phyloP scores from a whole-genome alignment of 768 basidiomycete genomes.

The Daedaleopsis sinensis region DNA sequence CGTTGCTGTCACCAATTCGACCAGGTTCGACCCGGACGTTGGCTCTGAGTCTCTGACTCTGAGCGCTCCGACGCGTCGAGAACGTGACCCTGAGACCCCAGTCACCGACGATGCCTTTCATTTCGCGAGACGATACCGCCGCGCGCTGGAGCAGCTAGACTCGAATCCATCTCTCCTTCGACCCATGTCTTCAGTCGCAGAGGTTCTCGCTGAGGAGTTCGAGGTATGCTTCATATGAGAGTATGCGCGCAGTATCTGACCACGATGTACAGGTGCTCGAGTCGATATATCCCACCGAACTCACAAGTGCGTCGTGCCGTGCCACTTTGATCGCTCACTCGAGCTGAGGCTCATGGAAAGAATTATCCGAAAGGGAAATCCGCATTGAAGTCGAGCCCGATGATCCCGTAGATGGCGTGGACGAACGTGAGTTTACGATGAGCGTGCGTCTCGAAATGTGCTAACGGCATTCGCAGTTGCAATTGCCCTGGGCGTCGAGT shows the following conservation, averaged over 20 bases:
- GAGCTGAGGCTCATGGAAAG: slow-evolving; percentile 65
- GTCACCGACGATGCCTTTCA: slow-evolving; percentile 9
- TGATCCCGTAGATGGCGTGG: slow-evolving; percentile 62
- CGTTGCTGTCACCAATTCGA: no score
- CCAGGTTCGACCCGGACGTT: no score
- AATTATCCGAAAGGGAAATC: slow-evolving; percentile 80
- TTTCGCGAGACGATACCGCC: background rate
- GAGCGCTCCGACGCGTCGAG: no score
- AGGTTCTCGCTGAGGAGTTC: slow-evolving; percentile 83
- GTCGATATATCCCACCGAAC: slow-evolving; percentile 94
- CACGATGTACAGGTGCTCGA: slow-evolving; percentile 74
- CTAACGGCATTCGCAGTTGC: slow-evolving; percentile 54
- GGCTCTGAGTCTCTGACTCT: no score
- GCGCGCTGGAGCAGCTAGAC: background rate
- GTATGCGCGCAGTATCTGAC: background rate
- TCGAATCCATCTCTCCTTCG: slow-evolving; percentile 5
- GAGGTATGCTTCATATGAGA: slow-evolving; percentile 57
- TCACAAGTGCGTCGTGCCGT: slow-evolving; percentile 73
- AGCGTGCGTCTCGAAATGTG: slow-evolving; percentile 15
- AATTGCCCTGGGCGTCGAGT: slow-evolving; percentile 72
- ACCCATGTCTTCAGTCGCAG: slow-evolving; percentile 53
- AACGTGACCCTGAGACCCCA: slow-evolving; percentile 13
- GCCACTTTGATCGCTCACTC: slow-evolving; percentile 28
- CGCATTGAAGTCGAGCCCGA: slow-evolving; percentile 90
- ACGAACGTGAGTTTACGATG: slow-evolving; percentile 48